A percentile compares a stretch with the other conserved stretches of the same genome.
Conservation (phyloP, 179 eudicot species). For the Gypsophila paniculata region DNA sequence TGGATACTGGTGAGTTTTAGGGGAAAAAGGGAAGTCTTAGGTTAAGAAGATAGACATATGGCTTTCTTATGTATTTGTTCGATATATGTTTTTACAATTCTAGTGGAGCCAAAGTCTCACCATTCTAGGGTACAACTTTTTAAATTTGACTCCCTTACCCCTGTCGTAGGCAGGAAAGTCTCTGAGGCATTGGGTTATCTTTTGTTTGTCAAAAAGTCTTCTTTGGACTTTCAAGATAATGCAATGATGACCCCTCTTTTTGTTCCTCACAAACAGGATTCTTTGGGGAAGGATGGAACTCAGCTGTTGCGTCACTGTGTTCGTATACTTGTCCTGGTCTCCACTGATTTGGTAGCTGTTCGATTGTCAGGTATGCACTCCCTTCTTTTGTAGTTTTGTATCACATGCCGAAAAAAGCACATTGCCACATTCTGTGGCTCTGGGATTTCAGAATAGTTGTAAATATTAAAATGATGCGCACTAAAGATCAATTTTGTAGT, state of each 20-base stretch:
- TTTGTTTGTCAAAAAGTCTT: not conserved
- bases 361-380: constrained; percentile 71
- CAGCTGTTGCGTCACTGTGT: constrained; percentile 98
- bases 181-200: not conserved
- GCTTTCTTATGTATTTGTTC: not conserved
- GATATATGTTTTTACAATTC: not conserved
- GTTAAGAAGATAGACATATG: constrained; percentile 7
- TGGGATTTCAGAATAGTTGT: not conserved
- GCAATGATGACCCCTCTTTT: not conserved
- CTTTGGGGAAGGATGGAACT: constrained; percentile 98
- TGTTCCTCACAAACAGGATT: constrained; percentile 55
- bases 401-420: not conserved
- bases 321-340: constrained; percentile 77
- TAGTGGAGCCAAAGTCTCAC: not conserved
- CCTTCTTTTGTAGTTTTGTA: constrained; percentile 13
- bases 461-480: not conserved
- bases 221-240: not conserved
- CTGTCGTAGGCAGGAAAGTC: not conserved
- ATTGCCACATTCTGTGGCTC: not conserved
- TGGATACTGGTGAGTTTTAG: constrained; percentile 77
- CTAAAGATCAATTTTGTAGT: not conserved
- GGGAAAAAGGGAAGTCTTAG: not conserved
- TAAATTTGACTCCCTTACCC: not conserved
- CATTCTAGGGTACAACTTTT: not conserved
- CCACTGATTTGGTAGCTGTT: constrained; percentile 86